These are phyloP conservation scores for Solanum bulbocastanum DNA, from an alignment of 257 asterid species.

Conservation along the genomic window DNA sequence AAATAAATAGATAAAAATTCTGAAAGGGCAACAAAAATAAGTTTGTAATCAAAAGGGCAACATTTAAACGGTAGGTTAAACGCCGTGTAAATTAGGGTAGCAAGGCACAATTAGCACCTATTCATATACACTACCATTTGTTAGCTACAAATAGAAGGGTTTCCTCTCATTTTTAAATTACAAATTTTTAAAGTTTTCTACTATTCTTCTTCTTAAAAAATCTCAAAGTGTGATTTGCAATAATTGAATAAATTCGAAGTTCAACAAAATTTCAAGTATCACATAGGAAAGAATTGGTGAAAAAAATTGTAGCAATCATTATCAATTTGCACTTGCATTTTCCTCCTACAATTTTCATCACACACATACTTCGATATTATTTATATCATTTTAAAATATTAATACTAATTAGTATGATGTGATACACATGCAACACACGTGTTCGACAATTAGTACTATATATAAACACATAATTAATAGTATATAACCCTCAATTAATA, in stretches of 20 bases:
- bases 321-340: not conserved
- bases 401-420: too few relatives aligned
- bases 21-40: too few relatives aligned
- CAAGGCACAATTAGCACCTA: not conserved
- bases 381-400: too few relatives aligned
- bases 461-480: not conserved
- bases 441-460: not conserved
- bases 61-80: too few relatives aligned
- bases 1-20: too few relatives aligned
- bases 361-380: too few relatives aligned
- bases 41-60: too few relatives aligned
- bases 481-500: not conserved
- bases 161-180: not conserved
- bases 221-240: not conserved
- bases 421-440: not conserved
- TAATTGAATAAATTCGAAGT: not conserved
- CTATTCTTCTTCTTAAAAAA: too few relatives aligned
- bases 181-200: not conserved
- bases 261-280: not conserved
- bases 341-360: not conserved
- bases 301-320: not conserved
- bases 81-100: too few relatives aligned
- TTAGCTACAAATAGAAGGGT: too few relatives aligned
- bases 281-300: not conserved
- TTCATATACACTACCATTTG: not conserved